phyloP scores from a whole-genome alignment of 2,329 filamentous ascomycete genomes.

The Lecanosticta acicola region DNA sequence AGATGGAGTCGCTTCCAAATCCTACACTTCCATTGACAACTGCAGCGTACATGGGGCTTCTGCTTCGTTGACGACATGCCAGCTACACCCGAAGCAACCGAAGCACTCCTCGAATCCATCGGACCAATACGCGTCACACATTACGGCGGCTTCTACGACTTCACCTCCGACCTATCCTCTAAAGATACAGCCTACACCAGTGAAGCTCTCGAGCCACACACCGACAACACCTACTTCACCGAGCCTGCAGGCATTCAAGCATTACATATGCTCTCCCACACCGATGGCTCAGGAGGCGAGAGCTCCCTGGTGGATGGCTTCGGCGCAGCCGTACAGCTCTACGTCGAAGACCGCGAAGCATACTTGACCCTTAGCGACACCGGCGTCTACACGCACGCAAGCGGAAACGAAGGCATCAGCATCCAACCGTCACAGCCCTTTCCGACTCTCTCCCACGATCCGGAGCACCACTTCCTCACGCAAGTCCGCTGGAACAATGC shows the following conservation, averaged over 20 bases:
- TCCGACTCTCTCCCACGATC: conserved; percentile 64
- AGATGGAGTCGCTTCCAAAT: not conserved
- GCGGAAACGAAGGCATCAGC: conserved; percentile 76
- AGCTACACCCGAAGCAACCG: conserved; percentile 62
- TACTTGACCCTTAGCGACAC: conserved; percentile 55
- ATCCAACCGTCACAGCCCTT: conserved; percentile 67
- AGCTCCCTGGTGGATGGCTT: conserved; percentile 86
- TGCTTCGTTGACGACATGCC: conserved; percentile 70
- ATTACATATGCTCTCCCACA: conserved; percentile 85
- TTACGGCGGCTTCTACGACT: conserved; percentile 84
- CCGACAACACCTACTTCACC: conserved; percentile 92
- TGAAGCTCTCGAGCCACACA: conserved; percentile 75
- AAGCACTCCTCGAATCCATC: conserved; percentile 71
- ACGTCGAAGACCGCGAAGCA: conserved; percentile 47
- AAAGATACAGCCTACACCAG: conserved; percentile 70
- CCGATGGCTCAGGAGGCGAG: conserved; percentile 62
- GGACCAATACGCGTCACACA: conserved; percentile 85
- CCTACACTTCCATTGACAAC: not conserved
- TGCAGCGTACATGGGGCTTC: conserved; percentile 64
- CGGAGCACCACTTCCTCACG: conserved; percentile 40
- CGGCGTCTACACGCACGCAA: conserved; percentile 71
- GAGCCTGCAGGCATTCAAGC: conserved; percentile 88
- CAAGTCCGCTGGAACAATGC: conserved; percentile 91
- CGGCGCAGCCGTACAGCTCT: conserved; percentile 59
- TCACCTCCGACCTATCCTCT: conserved; percentile 78